Evolutionary conservation across 2,329 filamentous ascomycete genomes (phyloP), one percentile per base, ranked within the genome.

Genomic region (Phaeoacremonium minimum): DNA sequence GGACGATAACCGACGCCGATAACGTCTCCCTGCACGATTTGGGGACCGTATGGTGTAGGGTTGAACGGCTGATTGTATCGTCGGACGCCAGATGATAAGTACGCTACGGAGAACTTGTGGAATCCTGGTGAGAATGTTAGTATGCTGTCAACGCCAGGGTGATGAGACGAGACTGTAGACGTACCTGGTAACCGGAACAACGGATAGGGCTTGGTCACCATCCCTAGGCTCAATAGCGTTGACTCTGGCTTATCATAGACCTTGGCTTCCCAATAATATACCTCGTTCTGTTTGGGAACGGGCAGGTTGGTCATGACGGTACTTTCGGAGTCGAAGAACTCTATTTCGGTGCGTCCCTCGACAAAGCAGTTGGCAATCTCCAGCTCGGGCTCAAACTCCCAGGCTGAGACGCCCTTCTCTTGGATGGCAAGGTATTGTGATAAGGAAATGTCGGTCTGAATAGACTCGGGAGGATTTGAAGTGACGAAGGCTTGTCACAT

Each of bases 321-420:
- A 67, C 91, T 97, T 59, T 95, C 93, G 3, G 89, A 93, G 62
- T 98, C 93, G 56, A 95, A 98, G 66, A 98, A 98, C 60, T 98
- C 93, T 46, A 98, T 95, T 61, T 98, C 93, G 9, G 93, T 98
- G 47, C 93, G 80, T 28, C 71, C 91, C 64, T 98, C 91, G 46
- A 98, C 93, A 57, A 98, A 98, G 63, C 93, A 98, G 63, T 97
- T 97, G 48, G 93, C 93, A 49, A 97, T 96, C 63, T 98, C 93
- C 22, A 97, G 69, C 61, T 98, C 93, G n/a, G 93, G 93, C 61
- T 97, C 93, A 54, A 98, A 98, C 61, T 98, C 93, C 93, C 93
- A 98, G 6, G 93, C 93, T 5, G 93, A 95, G n/a, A 98, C 91
- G 34, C 93, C 93, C 63, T 98, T 98, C 68, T 98, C 93, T 67